phyloP scores from a whole-genome alignment of 768 basidiomycete genomes.

The Pleurotus pulmonarius region DNA sequence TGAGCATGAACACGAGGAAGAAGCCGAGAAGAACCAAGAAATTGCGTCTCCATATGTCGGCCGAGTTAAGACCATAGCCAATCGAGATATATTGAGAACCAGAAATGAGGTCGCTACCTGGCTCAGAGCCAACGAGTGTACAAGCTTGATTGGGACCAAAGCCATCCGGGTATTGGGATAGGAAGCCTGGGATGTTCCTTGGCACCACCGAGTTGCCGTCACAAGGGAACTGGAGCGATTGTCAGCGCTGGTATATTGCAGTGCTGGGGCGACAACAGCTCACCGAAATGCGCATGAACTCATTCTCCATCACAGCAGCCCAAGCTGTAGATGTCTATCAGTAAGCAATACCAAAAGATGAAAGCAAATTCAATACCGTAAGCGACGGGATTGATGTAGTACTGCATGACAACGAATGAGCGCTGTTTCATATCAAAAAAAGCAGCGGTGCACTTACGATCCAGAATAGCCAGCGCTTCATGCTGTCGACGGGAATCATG shows the following conservation, averaged over 20 bases:
- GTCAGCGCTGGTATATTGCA: background rate
- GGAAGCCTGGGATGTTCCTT: conserved; percentile 46
- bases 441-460: conserved; percentile 42
- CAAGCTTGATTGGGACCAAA: conserved; percentile 73
- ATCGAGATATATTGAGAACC: conserved; percentile 62
- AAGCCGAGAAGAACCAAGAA: conserved; percentile 71
- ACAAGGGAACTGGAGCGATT: conserved; percentile 46
- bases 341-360: background rate
- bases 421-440: too few relatives aligned
- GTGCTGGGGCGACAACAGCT: conserved; percentile 15
- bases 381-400: conserved; percentile 74
- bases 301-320: conserved; percentile 80
- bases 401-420: conserved; percentile 30
- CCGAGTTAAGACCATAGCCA: conserved; percentile 43
- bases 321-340: conserved; percentile 41
- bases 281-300: conserved; percentile 70
- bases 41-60: conserved; percentile 63
- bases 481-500: conserved; percentile 54
- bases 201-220: conserved; percentile 66
- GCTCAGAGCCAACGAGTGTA: conserved; percentile 62
- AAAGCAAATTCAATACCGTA: conserved; percentile 43
- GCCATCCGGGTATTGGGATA: conserved; percentile 61
- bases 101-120: conserved; percentile 50
- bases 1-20: conserved; percentile 63
- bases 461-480: conserved; percentile 88